These are phyloP conservation scores for Mycena crocata DNA, from an alignment of 768 basidiomycete genomes.

Conservation along the genomic window DNA sequence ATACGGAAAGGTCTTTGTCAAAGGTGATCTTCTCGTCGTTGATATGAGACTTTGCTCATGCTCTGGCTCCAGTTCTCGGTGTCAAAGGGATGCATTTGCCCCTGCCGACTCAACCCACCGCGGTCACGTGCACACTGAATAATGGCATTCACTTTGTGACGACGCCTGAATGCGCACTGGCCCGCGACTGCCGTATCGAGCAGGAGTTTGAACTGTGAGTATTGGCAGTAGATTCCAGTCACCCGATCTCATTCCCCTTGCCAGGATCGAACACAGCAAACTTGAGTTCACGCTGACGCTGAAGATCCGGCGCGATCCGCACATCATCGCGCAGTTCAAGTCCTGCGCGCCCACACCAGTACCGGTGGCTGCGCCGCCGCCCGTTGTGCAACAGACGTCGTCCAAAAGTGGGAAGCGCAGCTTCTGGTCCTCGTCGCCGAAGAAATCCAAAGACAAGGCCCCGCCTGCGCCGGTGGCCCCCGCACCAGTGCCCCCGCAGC, in stretches of 20 bases:
- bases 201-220: slow-evolving; percentile 93
- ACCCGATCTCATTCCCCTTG: not conserved
- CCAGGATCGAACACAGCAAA: slow-evolving; percentile 93
- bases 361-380: slow-evolving; percentile 46
- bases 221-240: not conserved
- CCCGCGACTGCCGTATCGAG: slow-evolving; percentile 71
- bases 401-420: slow-evolving; percentile 77
- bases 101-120: slow-evolving; percentile 79
- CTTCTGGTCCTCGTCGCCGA: slow-evolving; percentile 83
- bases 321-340: slow-evolving; percentile 84
- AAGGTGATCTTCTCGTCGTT: slow-evolving; percentile 59
- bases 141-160: slow-evolving; percentile 97
- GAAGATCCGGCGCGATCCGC: slow-evolving; percentile 88
- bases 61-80: slow-evolving; percentile 68
- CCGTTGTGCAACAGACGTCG: slow-evolving; percentile 60
- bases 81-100: slow-evolving; percentile 82
- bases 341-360: slow-evolving; percentile 64
- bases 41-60: slow-evolving; percentile 21
- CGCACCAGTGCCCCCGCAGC: slow-evolving; percentile 48
- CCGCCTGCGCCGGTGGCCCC: slow-evolving; percentile 50
- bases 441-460: slow-evolving; percentile 67
- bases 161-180: slow-evolving; percentile 80
- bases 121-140: slow-evolving; percentile 88
- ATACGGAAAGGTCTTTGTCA: slow-evolving; percentile 94
- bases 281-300: slow-evolving; percentile 94